Evolutionary conservation across 345 rosid genomes (phyloP), one percentile per base, ranked within the genome.

Genomic region (Linum usitatissimum): DNA sequence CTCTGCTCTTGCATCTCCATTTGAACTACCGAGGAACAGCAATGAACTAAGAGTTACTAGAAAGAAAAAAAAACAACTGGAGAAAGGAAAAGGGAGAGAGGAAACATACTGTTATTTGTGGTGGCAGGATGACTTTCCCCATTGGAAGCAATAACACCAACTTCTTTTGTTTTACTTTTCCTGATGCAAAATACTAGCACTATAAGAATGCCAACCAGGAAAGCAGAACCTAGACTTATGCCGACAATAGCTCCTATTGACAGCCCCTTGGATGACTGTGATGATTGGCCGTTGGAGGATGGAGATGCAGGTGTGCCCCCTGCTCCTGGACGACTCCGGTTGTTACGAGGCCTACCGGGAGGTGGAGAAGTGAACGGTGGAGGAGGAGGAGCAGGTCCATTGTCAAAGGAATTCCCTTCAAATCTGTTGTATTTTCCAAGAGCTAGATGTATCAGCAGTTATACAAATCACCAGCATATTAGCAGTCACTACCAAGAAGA

Each of bases 371-470:
- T 72, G 68, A 55, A 79, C 8, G 86, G 85, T 28, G 90, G 94
- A 0, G 86, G 77, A 20, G 82, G 87, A 57, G 95, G 85, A 39
- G 93, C 86, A 58, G 95, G 95, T 62, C 82, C 84, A 28, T 90
- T 86, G 70, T 84, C 83, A 55, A 90, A 94, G 61, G 95, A 82
- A 69, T 90, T 94, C 19, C 97, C 97, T 65, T 71, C 83, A 48
- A 64, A 88, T 80, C 99, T 94, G 84, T 74, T 80, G 74, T 70
- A 66, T 68, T 69, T 68, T 17, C 61, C 48, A 65, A 60, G 31
- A 65, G 34, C 60, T 60, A 66, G 28, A 67, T 45, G 75, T 55
- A 66, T 62, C 48, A 21, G 64, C n/a, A 55, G 13, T 55, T 56
- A 63, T 36, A n/a, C 19, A 23, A 67, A 36, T 10, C 30, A 55